Percentiles rank a stretch among this genome's conserved stretches.
These are phyloP conservation scores for Circinella minor DNA, from an alignment of 371 early-diverging fungal genomes.

Conservation along the genomic window DNA sequence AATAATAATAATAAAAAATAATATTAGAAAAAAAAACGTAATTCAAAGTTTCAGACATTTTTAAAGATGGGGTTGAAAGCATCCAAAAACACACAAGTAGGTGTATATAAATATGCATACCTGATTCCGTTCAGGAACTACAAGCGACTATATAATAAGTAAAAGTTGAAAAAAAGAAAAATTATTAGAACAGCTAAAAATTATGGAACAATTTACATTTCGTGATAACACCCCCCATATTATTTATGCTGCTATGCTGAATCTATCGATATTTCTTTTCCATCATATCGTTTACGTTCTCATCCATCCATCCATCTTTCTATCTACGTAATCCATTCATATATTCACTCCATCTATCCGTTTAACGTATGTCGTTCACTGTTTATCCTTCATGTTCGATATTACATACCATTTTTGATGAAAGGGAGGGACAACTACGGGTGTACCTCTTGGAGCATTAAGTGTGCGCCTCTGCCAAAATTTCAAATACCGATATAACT, in stretches of 20 bases:
- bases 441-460: neutral
- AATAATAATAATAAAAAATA: too few species aligned
- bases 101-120: constrained; percentile 13
- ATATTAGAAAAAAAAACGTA: too few species aligned
- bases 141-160: constrained; percentile 72
- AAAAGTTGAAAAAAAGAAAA: constrained; percentile 12
- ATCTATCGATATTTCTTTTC: neutral
- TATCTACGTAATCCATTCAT: neutral
- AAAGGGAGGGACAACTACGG: neutral
- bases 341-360: neutral
- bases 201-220: neutral
- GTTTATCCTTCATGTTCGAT: neutral
- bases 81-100: constrained; percentile 15
- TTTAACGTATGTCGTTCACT: neutral
- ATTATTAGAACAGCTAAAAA: neutral
- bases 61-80: neutral
- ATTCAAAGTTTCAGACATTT: too few species aligned
- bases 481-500: constrained; percentile 2
- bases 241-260: constrained; percentile 4
- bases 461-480: neutral
- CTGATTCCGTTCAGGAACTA: constrained; percentile 84
- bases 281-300: too few species aligned
- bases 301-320: constrained; percentile 21
- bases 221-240: neutral
- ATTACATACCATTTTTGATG: constrained; percentile 18